Conservation (phyloP, 441 rosid genomes). For the Euphorbia celastroides region DNA sequence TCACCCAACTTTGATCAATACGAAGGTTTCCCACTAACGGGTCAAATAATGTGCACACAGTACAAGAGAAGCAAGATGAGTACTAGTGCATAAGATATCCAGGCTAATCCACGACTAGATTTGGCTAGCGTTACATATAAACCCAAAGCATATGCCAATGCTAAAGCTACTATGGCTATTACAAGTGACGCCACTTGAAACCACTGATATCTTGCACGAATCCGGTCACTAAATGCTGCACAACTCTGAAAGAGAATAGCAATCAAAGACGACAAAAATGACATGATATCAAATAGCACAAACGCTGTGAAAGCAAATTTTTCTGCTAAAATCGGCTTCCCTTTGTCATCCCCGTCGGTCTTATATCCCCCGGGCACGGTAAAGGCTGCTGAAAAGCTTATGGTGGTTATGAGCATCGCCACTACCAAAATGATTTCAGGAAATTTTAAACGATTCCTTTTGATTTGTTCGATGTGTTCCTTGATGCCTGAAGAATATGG, state of each 20-base stretch:
- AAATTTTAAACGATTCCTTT: too few relatives aligned
- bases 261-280: not conserved
- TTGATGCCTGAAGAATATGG: not conserved
- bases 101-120: not conserved
- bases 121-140: not conserved
- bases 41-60: too few relatives aligned
- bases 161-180: not conserved
- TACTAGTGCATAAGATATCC: too few relatives aligned
- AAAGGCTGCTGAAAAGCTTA: not conserved
- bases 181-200: not conserved
- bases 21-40: too few relatives aligned
- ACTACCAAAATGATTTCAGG: not conserved
- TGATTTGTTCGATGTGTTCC: not conserved
- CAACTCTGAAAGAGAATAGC: not conserved
- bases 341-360: not conserved
- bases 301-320: not conserved
- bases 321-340: not conserved
- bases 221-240: not conserved
- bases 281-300: not conserved
- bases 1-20: too few relatives aligned
- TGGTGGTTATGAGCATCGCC: not conserved
- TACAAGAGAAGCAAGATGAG: too few relatives aligned
- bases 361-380: not conserved
- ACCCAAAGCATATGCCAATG: not conserved
- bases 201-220: not conserved